A percentile compares a stretch with the other conserved stretches of the same genome.
Conservation (phyloP, 768 basidiomycete genomes). For the Lactarius psammicola region DNA sequence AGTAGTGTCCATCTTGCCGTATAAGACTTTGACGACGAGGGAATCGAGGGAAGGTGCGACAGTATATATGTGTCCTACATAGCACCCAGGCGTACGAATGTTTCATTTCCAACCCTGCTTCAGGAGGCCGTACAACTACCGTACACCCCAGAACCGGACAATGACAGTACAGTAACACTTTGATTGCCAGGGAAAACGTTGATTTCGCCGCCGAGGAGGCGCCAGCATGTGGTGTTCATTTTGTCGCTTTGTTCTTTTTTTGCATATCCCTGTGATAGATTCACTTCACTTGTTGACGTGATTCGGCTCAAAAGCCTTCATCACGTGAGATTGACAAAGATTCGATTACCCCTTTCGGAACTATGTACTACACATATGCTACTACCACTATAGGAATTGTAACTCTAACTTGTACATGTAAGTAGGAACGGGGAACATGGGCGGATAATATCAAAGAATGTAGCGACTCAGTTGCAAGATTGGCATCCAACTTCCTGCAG, state of each 20-base stretch:
- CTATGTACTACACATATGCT: not conserved
- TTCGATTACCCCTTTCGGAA: not conserved
- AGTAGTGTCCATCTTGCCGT: not conserved
- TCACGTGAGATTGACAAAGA: not conserved
- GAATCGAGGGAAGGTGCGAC: not conserved
- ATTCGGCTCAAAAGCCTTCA: not conserved
- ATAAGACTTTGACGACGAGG: not conserved
- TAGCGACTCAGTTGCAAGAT: conserved; percentile 17
- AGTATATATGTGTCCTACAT: not conserved
- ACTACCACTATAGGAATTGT: not conserved
- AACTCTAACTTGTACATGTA: not conserved
- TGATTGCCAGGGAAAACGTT: no score
- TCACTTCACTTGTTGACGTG: no score
- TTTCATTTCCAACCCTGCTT: not conserved
- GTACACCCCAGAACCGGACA: no score
- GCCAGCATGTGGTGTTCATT: no score
- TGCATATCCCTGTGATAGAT: no score
- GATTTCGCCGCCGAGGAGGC: no score
- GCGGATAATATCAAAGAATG: not conserved
- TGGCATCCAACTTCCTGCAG: conserved; percentile 19
- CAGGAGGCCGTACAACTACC: no score
- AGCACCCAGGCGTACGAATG: conserved; percentile 8
- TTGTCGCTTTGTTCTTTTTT: no score
- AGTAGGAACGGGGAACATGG: no score
- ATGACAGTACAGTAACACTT: no score